Evolutionary conservation across 495 filamentous ascomycete genomes (phyloP), one percentile per base, ranked within the genome.

Genomic region (Platismatia glauca): DNA sequence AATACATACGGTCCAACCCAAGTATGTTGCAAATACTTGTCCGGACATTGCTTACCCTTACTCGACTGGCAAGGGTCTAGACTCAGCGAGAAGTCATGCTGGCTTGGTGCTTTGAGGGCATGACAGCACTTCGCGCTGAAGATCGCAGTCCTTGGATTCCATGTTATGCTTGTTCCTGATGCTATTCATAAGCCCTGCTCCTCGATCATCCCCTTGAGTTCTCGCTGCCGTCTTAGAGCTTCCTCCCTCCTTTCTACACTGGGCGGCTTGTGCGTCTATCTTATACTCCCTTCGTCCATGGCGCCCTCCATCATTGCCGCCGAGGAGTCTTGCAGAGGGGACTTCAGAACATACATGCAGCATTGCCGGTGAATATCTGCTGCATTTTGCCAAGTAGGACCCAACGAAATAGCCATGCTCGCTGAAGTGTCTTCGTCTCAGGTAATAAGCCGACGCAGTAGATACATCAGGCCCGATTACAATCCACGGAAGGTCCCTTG

Each of bases 351-450:
- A 6, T 61, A 46, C 16, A 65, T 38, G 35, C 35, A 58, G 58
- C 58, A 31, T 29, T 61, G 18, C n/a, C 39, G 48, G 39, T 58
- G 37, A 11, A 58, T 5, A 7, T 66, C 37, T 9, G 31, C 41
- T 13, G 31, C 7, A 24, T 16, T 33, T 6, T 66, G 41, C 37
- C 55, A 57, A 34, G 15, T 20, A 9, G 38, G 48, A 37, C n/a
- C 55, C 22, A 63, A 18, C 22, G 60, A 6, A 13, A 24, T 11
- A 20, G 35, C 39, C 8, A 31, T 20, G 16, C 57, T 63, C 22
- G n/a, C 27, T 13, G 60, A 18, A 13, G n/a, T 59, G 20, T 57
- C 57, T 57, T 57, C 60, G 11, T 57, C 61, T 24, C 56, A 57
- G 33, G 34, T 39, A 29, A 59, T 20, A 16, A 43, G 56, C 22